Percentiles rank a stretch among this genome's conserved stretches.
Evolutionary conservation across 495 filamentous ascomycete species (phyloP).

Genomic region (Terfezia claveryi): DNA sequence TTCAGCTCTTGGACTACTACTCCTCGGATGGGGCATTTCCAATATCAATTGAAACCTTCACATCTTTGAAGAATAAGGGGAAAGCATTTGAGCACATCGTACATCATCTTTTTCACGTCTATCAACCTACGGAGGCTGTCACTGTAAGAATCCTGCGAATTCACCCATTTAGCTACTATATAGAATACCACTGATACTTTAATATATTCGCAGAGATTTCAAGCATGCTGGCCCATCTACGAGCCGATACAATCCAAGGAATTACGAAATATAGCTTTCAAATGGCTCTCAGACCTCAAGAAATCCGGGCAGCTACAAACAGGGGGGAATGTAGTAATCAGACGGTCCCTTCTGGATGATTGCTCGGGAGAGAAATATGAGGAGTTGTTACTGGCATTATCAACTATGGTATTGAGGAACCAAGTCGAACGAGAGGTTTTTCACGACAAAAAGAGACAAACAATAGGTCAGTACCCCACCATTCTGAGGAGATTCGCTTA

Average conservation of each 20-base stretch:
- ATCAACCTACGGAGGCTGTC: slow-evolving; percentile 16
- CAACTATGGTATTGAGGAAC: slow-evolving; percentile 13
- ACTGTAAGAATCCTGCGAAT: slow-evolving; percentile 6
- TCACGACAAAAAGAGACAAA: slow-evolving; percentile 3
- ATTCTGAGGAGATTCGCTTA: neutral
- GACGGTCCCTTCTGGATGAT: slow-evolving; percentile 16
- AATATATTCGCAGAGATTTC: slow-evolving; percentile 8
- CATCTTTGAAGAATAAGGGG: slow-evolving; percentile 17
- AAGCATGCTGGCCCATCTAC: slow-evolving; percentile 15
- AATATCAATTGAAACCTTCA: slow-evolving; percentile 15
- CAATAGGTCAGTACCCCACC: slow-evolving; percentile 9
- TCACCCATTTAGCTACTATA: neutral
- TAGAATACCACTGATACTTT: neutral
- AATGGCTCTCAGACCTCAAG: slow-evolving; percentile 20
- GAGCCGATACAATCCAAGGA: slow-evolving; percentile 17
- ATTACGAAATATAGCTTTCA: slow-evolving; percentile 16
- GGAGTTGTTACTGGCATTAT: slow-evolving; percentile 15
- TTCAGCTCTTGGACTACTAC: slow-evolving; percentile 14
- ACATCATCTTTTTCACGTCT: slow-evolving; percentile 12
- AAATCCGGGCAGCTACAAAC: slow-evolving; percentile 6
- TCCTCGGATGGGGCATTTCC: slow-evolving; percentile 9
- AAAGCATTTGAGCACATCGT: slow-evolving; percentile 19
- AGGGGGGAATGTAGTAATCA: slow-evolving; percentile 11
- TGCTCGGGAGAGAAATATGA: slow-evolving; percentile 19
- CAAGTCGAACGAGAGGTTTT: slow-evolving; percentile 12